Conservation (phyloP, 805 yeast genomes). For the Yamadazyma endophytica region DNA sequence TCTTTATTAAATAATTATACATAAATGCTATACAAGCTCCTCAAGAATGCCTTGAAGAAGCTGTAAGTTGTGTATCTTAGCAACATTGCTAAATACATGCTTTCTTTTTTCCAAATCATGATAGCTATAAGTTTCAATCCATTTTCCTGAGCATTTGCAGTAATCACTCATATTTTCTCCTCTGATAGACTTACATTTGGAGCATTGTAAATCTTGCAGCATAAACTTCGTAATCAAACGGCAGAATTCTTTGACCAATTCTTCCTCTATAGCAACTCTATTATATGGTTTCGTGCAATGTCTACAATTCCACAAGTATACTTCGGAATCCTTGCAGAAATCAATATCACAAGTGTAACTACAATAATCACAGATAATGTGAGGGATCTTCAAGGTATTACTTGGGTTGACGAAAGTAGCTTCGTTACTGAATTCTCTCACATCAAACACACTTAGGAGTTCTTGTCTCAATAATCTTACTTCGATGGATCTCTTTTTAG, state of each 20-base stretch:
- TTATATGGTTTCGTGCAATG: constrained; percentile 64
- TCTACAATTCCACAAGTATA: constrained; percentile 55
- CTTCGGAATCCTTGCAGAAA: constrained; percentile 65
- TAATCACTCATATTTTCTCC: constrained; percentile 65
- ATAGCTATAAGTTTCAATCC: constrained; percentile 57
- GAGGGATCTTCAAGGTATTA: constrained; percentile 59
- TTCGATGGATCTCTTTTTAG: constrained; percentile 62
- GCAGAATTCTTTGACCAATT: constrained; percentile 61
- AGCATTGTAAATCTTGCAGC: constrained; percentile 78
- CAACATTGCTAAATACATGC: constrained; percentile 52
- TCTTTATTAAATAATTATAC: too few species aligned
- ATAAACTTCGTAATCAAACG: constrained; percentile 55
- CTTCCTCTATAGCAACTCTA: constrained; percentile 72
- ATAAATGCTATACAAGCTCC: too few species aligned
- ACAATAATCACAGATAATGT: constrained; percentile 77
- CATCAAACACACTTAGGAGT: constrained; percentile 66
- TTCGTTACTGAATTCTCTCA: constrained; percentile 78
- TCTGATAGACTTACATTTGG: constrained; percentile 66
- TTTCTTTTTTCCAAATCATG: constrained; percentile 43
- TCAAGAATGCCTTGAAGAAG: constrained; percentile 42
- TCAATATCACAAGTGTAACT: constrained; percentile 72
- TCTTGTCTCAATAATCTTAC: constrained; percentile 72
- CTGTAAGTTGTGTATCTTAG: constrained; percentile 56
- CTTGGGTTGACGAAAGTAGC: constrained; percentile 75
- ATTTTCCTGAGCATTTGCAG: constrained; percentile 86